Base-by-base conservation (phyloP, 306 rosid species). In the Trifolium repens region DNA sequence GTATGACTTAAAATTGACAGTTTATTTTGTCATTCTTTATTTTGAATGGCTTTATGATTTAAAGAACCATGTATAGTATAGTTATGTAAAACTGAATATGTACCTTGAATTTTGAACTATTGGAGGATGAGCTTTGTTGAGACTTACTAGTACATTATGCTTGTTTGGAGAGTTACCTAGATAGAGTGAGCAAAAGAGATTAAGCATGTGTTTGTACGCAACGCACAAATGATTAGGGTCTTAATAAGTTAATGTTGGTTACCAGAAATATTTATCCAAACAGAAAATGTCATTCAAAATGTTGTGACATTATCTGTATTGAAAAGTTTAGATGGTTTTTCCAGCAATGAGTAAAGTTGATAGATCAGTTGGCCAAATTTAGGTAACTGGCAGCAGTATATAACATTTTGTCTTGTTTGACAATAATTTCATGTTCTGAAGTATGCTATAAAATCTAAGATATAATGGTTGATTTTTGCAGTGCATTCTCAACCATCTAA, bases 21-120 rank as follows among this genome's bases (percentile, higher is more conserved):
- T 50, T 42, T 72, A 24, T 16, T 78, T 61, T 35, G 15, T 35
- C 65, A 24, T 61, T 57, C 35, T 76, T 67, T 55, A 22, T 40
- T 55, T 67, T 55, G 14, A 57, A 22, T 2, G n/a, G 42, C n/a
- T 24, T 46, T 61, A 71, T 54, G 52, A 65, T 55, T 8, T 55
- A 55, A 57, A 22, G 8, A 57, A 22, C 62, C 30, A 58, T 59
- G 42, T 8, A 39, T 39, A 49, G 10, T 59, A 63, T 47, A 37
- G 3, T 61, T 22, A 10, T 62, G 30, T 9, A 9, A 60, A 69
- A 50, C 44, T 49, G 44, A 49, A 50, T 26, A 49, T 35, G 30
- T 6, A 59, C 64, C 24, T 26, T 32, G 61, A 42, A 50, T 68
- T 32, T 11, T 60, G 78, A 53, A 78, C 54, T 7, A 39, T 49